Evolutionary conservation across 305 asterid species (phyloP).

Genomic region (Plantago lanceolata): DNA sequence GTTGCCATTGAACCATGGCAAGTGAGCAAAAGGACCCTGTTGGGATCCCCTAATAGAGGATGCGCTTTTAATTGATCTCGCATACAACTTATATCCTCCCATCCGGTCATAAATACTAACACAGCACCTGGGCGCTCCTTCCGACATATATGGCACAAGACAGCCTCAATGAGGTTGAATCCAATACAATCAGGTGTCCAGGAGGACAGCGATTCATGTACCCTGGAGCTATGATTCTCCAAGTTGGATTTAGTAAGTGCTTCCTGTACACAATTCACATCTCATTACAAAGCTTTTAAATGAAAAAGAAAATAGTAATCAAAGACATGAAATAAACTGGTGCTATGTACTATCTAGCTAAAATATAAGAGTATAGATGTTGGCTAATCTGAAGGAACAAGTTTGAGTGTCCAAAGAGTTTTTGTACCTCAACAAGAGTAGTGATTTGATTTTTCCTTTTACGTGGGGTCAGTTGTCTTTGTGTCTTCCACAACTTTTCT

Average conservation of each 20-base stretch:
- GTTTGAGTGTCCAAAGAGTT: not conserved
- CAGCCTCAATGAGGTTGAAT: conserved; percentile 95
- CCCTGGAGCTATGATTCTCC: conserved; percentile 74
- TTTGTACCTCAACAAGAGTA: conserved; percentile 82
- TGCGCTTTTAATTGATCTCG: conserved; percentile 96
- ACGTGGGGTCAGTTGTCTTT: conserved; percentile 78
- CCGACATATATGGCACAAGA: conserved; percentile 87
- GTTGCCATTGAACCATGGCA: conserved; percentile 99
- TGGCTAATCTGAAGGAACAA: not conserved
- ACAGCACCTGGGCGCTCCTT: conserved; percentile 95
- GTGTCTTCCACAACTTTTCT: conserved; percentile 97
- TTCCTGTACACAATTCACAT: conserved; percentile 49
- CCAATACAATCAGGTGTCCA: conserved; percentile 94
- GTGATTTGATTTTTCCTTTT: conserved; percentile 89
- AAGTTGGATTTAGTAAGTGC: conserved; percentile 79
- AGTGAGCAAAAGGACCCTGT: conserved; percentile 81
- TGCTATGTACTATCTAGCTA: not conserved
- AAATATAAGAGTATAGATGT: not conserved
- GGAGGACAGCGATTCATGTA: conserved; percentile 80
- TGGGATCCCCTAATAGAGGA: conserved; percentile 96
- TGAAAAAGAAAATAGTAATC: conserved; percentile 13
- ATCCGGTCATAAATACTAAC: conserved; percentile 97
- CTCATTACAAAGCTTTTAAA: conserved; percentile 19
- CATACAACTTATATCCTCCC: conserved; percentile 98
- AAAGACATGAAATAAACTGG: conserved; percentile 19